Base-by-base conservation (phyloP, 805 yeast genomes). In the Priceomyces melissophilus region DNA sequence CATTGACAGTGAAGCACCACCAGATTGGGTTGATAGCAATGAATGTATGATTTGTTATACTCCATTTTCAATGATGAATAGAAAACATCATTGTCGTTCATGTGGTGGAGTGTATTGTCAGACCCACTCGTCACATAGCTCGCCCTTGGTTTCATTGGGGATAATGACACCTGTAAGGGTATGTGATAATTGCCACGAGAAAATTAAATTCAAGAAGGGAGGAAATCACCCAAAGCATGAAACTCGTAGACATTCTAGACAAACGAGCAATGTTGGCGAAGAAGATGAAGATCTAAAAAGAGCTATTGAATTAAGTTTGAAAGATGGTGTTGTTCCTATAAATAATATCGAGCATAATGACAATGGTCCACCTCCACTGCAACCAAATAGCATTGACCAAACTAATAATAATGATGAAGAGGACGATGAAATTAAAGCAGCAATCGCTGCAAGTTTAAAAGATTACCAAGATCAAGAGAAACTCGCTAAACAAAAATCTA, bases 21-120 rank as follows among this genome's bases (percentile, higher is more conserved):
- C 99, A 0, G 97, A 89, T 52, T 93, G 99, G 99, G 82, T 86
- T 15, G 99, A 93, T 55, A 84, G 90, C 9, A 96, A 88, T 52
- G 87, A 87, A 3, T 93, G 99, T 62, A 90, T 93, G 97, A 80
- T 87, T 41, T 88, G 97, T 50, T 88, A 95, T 38, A 79, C 73
- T 32, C 67, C 82, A 11, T 93, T 93, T 57, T 71, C 93, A 1
- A 75, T 91, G 57, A 67, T 90, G 45, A 89, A 87, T 59, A 75
- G 99, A 55, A 89, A 91, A 59, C 99, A 93, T 61, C 99, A 93
- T 63, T 93, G 99, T 62, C 76, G 99, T 39, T 84, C 95, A 39
- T 93, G 99, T 65, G 99, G 99, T 16, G 97, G 97, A 3, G 96
- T 88, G 0, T 91, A 76, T 57, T 82, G 95, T 61, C 90, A 86